Evolutionary conservation across 2,329 filamentous ascomycete genomes (phyloP), one percentile per base, ranked within the genome.

Genomic region (Aspergillus costaricaensis): DNA sequence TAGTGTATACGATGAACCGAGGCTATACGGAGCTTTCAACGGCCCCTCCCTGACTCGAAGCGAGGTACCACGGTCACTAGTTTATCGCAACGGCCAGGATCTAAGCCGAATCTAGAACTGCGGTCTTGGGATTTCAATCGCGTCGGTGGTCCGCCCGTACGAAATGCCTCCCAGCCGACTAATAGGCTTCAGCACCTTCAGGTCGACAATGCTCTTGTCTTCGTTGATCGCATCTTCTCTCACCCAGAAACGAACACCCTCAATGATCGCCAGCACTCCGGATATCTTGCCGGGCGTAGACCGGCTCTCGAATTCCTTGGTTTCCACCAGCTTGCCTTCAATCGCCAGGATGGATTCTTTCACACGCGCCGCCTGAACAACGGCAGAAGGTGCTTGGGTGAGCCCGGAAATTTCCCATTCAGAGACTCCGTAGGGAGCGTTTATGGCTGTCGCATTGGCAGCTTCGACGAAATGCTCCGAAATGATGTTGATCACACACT

Each of bases 401-500:
- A 97, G 79, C 0, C 93, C 93, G 30, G 85, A 86, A 25, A 95
- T 78, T 1, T 84, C 83, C 92, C 92, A 97, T 77, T 97, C 93
- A 1, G 86, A 90, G 1, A 85, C 79, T 1, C 89, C 91, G 63
- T 87, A 87, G 0, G 93, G 93, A 0, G 91, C 85, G 74, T 96
- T 91, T 68, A 96, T 86, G 51, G 84, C 84, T 3, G 89, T 86
- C n/a, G 87, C 82, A 76, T 97, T 97, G 51, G 92, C 93, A 0
- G 93, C 93, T 80, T 97, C 93, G 70, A 95, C 72, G 72, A 88
- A 96, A 72, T 88, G 85, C 79, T 96, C 92, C 8, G 85, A 87
- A 71, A 97, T 91, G 71, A 96, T 91, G 79, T 95, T 96, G 79
- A 97, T 88, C 60, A 88, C 86, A 77, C 91, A 94, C 79, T 96